Evolutionary conservation across 257 asterid species (phyloP), one percentile per base, ranked within the genome.

Genomic region (Scutellaria minor): DNA sequence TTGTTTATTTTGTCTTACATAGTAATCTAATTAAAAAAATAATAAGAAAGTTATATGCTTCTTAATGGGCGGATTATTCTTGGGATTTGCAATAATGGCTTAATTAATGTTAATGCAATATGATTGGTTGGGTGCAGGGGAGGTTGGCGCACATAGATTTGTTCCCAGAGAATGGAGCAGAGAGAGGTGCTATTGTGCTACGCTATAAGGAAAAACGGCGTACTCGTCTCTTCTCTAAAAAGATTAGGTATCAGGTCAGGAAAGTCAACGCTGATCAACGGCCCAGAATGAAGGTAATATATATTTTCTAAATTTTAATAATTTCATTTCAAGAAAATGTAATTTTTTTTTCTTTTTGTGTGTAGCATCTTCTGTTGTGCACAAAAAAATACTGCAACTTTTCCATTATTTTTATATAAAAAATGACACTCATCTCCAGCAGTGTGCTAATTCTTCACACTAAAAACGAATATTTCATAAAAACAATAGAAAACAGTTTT

Each of bases 191-290:
- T 5, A 79, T 80, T 11, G 89, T 85, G 56, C 69, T 80, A 64
- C 88, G 86, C 1, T 85, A 75, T 75, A 86, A 83, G 71, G 89
- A 85, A 68, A 89, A 83, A 75, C 77, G 87, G 20, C 86, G 80
- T 0, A 75, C 88, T 2, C 86, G 90, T 2, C 81, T 86, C 47
- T 81, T 85, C 58, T 86, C 95, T 3, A 89, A 87, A 70, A 89
- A 83, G 68, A 87, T 90, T 2, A 82, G 85, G 55, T 85, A 83
- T 40, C 88, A 89, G 64, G 91, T 87, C 20, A 72, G 88, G 18
- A 87, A 87, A 77, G 78, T 81, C 80, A 83, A 83, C 10, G 90
- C 88, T 1, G 90, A 89, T 76, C 87, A 76, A 82, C 87, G 89
- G 13, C 93, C 95, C 7, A 74, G 88, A 81, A 77, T 85, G 71